phyloP scores from a whole-genome alignment of 106 monocot genomes.

The Cymbidium sinense region DNA sequence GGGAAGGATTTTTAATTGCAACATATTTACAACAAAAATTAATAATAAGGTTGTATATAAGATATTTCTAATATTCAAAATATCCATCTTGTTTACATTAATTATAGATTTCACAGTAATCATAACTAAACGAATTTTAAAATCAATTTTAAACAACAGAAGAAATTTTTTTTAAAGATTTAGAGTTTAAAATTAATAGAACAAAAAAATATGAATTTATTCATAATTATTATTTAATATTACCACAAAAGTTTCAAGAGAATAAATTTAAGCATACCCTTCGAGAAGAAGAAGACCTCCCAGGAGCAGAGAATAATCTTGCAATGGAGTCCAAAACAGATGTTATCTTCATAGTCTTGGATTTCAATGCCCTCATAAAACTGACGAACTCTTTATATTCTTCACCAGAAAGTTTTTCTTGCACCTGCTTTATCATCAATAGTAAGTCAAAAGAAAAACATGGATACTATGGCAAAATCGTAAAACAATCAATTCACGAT shows the following conservation, averaged over 20 bases:
- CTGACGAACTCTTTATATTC: conserved; percentile 95
- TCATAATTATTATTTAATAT: too few species aligned
- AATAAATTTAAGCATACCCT: conserved; percentile 40
- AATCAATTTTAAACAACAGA: too few species aligned
- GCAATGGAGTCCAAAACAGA: conserved; percentile 72
- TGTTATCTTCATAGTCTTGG: conserved; percentile 62
- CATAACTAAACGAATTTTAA: too few species aligned
- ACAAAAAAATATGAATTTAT: too few species aligned
- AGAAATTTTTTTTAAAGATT: too few species aligned
- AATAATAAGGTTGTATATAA: too few species aligned
- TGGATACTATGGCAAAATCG: neutral
- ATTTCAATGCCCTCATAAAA: conserved; percentile 82
- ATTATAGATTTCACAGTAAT: too few species aligned
- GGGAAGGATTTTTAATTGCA: too few species aligned
- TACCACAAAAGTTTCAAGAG: neutral
- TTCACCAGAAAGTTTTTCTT: conserved; percentile 55
- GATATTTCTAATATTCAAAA: too few species aligned
- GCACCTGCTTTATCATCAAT: conserved; percentile 46
- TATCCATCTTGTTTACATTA: too few species aligned
- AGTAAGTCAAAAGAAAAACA: neutral
- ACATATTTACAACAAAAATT: too few species aligned
- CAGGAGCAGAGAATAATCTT: conserved; percentile 67
- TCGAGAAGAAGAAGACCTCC: conserved; percentile 64
- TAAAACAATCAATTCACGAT: neutral
- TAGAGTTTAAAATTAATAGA: too few species aligned